A percentile compares a stretch with the other conserved stretches of the same genome.
These are phyloP conservation scores for Seminavis robusta DNA, from an alignment of 108 stramenopile genomes.

Conservation along the genomic window DNA sequence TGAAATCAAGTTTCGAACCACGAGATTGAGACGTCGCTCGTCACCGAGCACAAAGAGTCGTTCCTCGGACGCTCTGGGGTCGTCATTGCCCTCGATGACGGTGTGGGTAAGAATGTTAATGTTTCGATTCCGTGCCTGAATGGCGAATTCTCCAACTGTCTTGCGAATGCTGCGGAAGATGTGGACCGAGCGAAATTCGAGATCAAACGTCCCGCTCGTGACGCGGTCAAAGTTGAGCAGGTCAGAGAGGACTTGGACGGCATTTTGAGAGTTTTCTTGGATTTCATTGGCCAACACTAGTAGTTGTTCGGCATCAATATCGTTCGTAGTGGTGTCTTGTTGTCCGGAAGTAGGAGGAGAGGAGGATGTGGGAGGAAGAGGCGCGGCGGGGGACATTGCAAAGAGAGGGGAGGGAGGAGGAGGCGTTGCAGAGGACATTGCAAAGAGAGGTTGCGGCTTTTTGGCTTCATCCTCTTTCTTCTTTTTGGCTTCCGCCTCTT, in stretches of 20 bases:
- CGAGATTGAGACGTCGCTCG: slow-evolving; percentile 28
- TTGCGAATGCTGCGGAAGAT: slow-evolving; percentile 8
- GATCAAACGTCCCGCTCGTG: slow-evolving; percentile 15
- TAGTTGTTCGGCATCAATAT: no score
- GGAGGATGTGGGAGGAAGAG: no score
- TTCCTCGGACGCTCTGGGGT: neutral
- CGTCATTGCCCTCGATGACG: neutral
- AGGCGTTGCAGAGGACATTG: no score
- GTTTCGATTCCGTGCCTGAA: slow-evolving; percentile 18
- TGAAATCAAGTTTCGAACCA: slow-evolving; percentile 51
- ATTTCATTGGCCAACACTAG: slow-evolving; percentile 25
- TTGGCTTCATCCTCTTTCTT: no score
- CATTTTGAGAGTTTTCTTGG: slow-evolving; percentile 20
- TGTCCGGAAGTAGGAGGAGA: no score
- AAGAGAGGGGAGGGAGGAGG: no score
- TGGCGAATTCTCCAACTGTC: slow-evolving; percentile 18
- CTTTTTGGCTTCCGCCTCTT: no score
- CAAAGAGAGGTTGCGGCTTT: no score
- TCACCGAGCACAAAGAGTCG: slow-evolving; percentile 22
- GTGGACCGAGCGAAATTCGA: slow-evolving; percentile 21
- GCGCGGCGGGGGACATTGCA: no score
- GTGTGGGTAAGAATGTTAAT: neutral
- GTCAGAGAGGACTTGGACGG: slow-evolving; percentile 44
- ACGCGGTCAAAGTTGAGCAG: slow-evolving; percentile 45
- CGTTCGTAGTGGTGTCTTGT: no score